Evolutionary conservation across 2,329 filamentous ascomycete genomes (phyloP).

Genomic region (Ophiostoma tasmaniense): DNA sequence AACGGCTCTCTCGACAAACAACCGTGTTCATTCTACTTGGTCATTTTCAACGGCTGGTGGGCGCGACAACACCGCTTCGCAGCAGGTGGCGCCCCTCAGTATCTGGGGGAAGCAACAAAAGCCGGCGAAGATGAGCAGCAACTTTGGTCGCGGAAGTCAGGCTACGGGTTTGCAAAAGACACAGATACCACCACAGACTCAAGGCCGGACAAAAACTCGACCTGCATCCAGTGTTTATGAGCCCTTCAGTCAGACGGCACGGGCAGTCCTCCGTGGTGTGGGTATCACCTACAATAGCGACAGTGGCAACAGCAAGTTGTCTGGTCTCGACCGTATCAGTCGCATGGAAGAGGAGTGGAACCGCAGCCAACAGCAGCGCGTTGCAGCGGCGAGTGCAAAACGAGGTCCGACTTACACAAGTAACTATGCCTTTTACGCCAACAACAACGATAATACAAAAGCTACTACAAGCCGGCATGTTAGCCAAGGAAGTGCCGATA

Average conservation of each 20-base stretch:
- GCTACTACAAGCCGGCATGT: background rate
- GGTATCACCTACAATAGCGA: background rate
- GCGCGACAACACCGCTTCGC: background rate
- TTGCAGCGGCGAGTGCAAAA: background rate
- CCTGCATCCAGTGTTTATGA: background rate
- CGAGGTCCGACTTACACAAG: background rate
- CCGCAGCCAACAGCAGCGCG: background rate
- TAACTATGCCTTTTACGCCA: background rate
- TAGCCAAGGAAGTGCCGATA: background rate
- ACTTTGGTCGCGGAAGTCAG: background rate
- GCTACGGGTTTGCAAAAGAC: background rate
- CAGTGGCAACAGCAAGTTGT: background rate
- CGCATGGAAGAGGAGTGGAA: background rate
- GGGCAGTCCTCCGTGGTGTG: background rate
- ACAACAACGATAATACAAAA: background rate
- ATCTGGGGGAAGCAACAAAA: background rate
- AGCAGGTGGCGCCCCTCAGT: background rate
- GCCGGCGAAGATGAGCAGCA: background rate
- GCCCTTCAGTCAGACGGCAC: background rate
- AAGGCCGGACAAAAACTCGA: background rate
- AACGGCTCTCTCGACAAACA: background rate
- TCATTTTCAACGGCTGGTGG: background rate
- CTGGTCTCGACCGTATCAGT: background rate
- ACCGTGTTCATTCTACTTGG: background rate
- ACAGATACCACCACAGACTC: background rate